Percentiles rank a stretch among this genome's conserved stretches.
Conservation (phyloP, 768 basidiomycete species). For the Pisolithus sp. region DNA sequence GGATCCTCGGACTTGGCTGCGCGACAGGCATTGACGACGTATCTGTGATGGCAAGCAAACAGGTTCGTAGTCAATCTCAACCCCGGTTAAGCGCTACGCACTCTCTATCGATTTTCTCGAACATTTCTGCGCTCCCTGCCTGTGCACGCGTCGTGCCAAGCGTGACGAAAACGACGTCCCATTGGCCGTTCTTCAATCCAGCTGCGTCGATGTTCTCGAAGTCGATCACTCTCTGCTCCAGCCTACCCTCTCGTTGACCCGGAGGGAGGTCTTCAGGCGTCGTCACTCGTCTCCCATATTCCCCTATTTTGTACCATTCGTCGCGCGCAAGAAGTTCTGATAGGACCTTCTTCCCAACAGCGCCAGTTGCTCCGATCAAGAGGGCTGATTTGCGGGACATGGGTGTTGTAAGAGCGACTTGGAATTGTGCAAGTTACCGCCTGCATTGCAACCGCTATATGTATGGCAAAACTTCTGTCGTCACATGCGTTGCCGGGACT, state of each 20-base stretch:
- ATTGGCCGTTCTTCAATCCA: constrained; percentile 47
- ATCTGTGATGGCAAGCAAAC: constrained; percentile 32
- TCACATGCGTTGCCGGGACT: too few relatives aligned
- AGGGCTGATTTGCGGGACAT: constrained; percentile 44
- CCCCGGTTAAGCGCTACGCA: constrained; percentile 25
- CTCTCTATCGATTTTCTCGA: constrained; percentile 76
- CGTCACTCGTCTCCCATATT: constrained; percentile 64
- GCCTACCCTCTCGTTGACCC: constrained; percentile 37
- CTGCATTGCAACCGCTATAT: too few relatives aligned
- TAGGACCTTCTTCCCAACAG: constrained; percentile 56
- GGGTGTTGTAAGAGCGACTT: neutral
- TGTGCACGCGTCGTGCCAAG: constrained; percentile 57
- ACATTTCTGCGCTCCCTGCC: constrained; percentile 60
- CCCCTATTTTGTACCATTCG: constrained; percentile 53
- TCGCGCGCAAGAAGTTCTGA: constrained; percentile 52
- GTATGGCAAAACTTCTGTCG: too few relatives aligned
- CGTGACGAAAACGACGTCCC: constrained; percentile 75
- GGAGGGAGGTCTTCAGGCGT: constrained; percentile 32
- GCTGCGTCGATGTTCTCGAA: constrained; percentile 58
- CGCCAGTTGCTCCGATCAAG: constrained; percentile 71
- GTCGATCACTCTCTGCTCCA: constrained; percentile 62
- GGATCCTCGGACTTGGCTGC: constrained; percentile 50
- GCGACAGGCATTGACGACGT: constrained; percentile 67
- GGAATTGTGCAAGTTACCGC: neutral
- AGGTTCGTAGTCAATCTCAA: too few relatives aligned